phyloP scores from a whole-genome alignment of 768 basidiomycete genomes.

The Amylocystis lapponica region DNA sequence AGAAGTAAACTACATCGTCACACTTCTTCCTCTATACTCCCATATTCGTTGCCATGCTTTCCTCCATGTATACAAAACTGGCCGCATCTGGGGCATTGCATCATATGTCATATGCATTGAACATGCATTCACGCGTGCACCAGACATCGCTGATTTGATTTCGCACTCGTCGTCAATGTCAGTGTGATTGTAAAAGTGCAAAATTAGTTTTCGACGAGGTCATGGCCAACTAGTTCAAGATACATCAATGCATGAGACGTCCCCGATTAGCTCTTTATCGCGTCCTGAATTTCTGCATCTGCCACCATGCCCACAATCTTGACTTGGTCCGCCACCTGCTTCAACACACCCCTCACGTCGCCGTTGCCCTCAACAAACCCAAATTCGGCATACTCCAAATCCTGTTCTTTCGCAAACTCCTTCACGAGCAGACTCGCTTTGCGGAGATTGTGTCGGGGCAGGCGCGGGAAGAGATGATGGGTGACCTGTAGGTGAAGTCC shows the following conservation, averaged over 20 bases:
- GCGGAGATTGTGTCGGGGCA: constrained; percentile 89
- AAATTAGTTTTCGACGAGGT: no score
- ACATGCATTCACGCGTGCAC: no score
- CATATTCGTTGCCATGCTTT: no score
- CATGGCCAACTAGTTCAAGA: no score
- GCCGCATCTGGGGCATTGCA: no score
- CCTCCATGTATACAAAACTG: no score
- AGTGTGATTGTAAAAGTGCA: no score
- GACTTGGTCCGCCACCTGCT: constrained; percentile 83
- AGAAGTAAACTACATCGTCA: constrained; percentile 71
- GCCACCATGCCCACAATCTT: constrained; percentile 80
- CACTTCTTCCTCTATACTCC: no score
- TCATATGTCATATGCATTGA: no score
- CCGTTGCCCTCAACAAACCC: constrained; percentile 83
- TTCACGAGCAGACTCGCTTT: constrained; percentile 81
- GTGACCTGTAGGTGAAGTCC: constrained; percentile 98
- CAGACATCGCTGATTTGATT: no score
- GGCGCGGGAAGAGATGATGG: constrained; percentile 93
- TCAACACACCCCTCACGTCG: constrained; percentile 78
- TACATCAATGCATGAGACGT: no score
- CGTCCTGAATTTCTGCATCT: constrained; percentile 61
- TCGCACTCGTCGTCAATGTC: no score
- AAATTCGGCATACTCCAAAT: constrained; percentile 85
- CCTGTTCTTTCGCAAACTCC: constrained; percentile 80
- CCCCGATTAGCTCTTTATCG: constrained; percentile 39